Conservation (phyloP, 2,329 filamentous ascomycete genomes). For the Rhytidhysteron rufulum region DNA sequence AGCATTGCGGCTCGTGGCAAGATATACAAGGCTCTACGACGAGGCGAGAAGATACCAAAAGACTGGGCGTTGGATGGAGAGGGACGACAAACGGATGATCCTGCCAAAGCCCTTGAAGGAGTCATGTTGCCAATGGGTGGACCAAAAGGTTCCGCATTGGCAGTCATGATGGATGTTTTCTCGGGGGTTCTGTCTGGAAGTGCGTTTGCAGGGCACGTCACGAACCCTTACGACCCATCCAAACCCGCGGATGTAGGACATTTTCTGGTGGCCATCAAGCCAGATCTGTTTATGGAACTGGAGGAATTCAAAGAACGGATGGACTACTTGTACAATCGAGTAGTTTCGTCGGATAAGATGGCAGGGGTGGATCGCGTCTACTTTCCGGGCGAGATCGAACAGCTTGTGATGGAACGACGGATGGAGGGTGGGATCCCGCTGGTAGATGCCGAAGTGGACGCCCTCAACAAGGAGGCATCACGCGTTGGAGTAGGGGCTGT, state of each 20-base stretch:
- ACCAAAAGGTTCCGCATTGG: conserved; percentile 71
- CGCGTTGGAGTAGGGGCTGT: conserved; percentile 33
- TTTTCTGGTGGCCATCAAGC: conserved; percentile 69
- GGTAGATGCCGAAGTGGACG: conserved; percentile 45
- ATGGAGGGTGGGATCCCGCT: conserved; percentile 47
- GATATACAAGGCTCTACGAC: conserved; percentile 65
- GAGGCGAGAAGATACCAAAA: conserved; percentile 64
- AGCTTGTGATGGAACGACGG: conserved; percentile 43
- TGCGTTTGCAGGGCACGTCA: conserved; percentile 74
- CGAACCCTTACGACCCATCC: conserved; percentile 69
- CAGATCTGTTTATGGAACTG: conserved; percentile 68
- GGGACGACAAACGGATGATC: conserved; percentile 67
- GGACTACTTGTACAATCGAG: conserved; percentile 56
- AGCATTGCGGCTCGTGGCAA: conserved; percentile 68
- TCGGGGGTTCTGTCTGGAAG: conserved; percentile 73
- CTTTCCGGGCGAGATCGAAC: conserved; percentile 57
- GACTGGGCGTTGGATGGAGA: conserved; percentile 75
- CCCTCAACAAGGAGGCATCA: conserved; percentile 49
- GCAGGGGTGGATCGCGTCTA: conserved; percentile 53
- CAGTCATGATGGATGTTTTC: conserved; percentile 88
- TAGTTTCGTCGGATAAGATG: conserved; percentile 51
- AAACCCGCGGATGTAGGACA: conserved; percentile 69
- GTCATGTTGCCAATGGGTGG: conserved; percentile 87
- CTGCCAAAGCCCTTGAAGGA: conserved; percentile 62
- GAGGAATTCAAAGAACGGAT: conserved; percentile 66